phyloP scores from a whole-genome alignment of 805 yeast species.

The Pichia californica region DNA sequence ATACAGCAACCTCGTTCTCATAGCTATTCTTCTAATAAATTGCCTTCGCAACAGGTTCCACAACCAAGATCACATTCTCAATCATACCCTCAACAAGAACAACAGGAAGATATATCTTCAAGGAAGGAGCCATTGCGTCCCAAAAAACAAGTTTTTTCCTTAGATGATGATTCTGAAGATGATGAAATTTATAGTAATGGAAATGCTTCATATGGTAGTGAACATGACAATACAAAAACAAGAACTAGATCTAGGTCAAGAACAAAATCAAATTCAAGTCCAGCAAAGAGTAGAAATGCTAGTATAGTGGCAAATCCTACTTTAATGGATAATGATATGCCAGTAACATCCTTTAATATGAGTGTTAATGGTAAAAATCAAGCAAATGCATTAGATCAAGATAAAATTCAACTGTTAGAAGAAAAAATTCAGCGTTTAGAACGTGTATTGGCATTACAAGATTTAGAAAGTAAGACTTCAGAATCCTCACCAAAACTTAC shows the following conservation, averaged over 20 bases:
- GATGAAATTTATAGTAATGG: neutral
- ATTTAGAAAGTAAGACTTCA: constrained; percentile 12
- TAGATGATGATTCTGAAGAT: constrained; percentile 1
- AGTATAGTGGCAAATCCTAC: neutral
- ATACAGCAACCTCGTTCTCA: neutral
- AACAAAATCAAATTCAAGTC: neutral
- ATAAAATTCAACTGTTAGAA: constrained; percentile 26
- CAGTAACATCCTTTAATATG: neutral
- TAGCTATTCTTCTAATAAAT: neutral
- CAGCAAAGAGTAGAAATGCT: neutral
- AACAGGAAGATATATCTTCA: neutral
- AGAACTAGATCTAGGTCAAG: neutral
- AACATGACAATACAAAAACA: neutral
- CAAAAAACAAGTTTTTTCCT: neutral
- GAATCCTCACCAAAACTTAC: no score
- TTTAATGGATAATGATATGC: neutral
- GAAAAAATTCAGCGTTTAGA: constrained; percentile 28
- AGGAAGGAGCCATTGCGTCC: constrained; percentile 1
- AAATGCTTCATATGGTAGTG: neutral
- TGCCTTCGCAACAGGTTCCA: neutral
- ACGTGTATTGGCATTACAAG: constrained; percentile 21
- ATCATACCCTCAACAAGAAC: neutral
- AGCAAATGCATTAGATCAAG: constrained; percentile 8
- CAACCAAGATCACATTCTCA: neutral
- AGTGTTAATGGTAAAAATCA: neutral